phyloP scores from a whole-genome alignment of 352 stramenopile species.

The Phytophthora tubulina region DNA sequence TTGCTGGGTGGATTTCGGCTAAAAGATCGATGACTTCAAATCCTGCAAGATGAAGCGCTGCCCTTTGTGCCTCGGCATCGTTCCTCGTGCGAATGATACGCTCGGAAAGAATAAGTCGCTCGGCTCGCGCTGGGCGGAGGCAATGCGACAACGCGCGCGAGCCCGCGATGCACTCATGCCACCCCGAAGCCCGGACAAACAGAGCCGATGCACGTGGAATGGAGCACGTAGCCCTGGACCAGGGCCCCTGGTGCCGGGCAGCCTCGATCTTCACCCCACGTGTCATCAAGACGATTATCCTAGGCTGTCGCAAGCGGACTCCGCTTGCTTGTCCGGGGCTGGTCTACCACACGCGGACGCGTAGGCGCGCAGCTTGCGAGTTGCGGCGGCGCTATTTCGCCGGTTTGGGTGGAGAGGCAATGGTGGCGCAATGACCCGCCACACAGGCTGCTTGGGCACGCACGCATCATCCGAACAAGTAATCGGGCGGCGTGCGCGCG shows the following conservation, averaged over 20 bases:
- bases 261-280: neutral
- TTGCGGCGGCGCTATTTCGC: conserved; percentile 1
- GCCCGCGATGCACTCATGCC: too few relatives aligned
- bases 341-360: conserved; percentile 13
- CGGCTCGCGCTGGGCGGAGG: neutral
- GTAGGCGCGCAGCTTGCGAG: conserved; percentile 7
- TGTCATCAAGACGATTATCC: conserved; percentile 1
- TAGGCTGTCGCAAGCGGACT: too few relatives aligned
- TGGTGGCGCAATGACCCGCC: neutral
- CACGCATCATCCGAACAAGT: neutral
- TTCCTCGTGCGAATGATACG: conserved; percentile 16
- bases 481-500: neutral
- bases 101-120: conserved; percentile 1
- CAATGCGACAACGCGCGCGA: neutral
- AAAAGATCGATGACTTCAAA: conserved; percentile 12
- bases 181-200: neutral
- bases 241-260: neutral
- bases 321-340: conserved; percentile 9
- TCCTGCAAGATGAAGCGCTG: conserved; percentile 25
- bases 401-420: neutral
- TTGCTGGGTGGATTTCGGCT: conserved; percentile 17
- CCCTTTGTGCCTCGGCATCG: conserved; percentile 15
- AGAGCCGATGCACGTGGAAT: neutral
- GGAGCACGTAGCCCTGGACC: neutral
- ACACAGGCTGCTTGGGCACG: too few relatives aligned